Conservation (phyloP, 352 stramenopile species). For the Globisporangium irregulare region DNA sequence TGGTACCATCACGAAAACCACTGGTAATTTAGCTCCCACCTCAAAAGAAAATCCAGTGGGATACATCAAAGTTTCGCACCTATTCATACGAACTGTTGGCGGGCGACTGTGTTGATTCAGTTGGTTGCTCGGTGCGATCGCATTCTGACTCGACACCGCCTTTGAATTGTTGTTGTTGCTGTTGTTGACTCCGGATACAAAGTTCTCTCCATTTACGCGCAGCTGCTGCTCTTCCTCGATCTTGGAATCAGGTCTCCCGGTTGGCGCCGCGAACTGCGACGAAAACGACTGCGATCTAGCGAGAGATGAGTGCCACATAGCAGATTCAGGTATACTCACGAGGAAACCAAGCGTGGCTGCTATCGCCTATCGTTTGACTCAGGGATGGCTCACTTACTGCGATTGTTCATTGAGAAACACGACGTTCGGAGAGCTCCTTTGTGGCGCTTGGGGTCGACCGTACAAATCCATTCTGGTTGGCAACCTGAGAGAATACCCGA, state of each 20-base stretch:
- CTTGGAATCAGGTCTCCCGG: conserved; percentile 4
- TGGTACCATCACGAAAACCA: conserved; percentile 11
- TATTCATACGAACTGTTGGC: conserved; percentile 10
- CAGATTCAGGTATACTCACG: not conserved
- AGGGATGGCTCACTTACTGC: conserved; percentile 22
- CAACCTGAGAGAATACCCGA: not conserved
- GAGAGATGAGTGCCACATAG: not conserved
- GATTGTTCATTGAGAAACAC: conserved; percentile 40
- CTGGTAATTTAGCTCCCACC: not conserved
- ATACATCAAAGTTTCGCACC: not conserved
- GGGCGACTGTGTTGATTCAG: conserved; percentile 9
- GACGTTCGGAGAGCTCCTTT: conserved; percentile 23
- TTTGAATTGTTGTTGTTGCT: not conserved
- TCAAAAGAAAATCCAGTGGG: not conserved
- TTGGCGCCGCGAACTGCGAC: conserved; percentile 22
- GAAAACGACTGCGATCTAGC: conserved; percentile 32
- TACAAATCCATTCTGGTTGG: conserved; percentile 35
- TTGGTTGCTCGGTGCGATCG: conserved; percentile 16
- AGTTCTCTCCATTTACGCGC: conserved; percentile 8
- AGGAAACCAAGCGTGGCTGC: not conserved
- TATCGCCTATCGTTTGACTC: not conserved
- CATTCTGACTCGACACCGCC: not conserved
- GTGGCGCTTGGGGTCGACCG: conserved; percentile 31
- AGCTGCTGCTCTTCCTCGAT: conserved; percentile 10
- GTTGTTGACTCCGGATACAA: not conserved